Base-by-base conservation (phyloP, 441 rosid species). In the Hypseocharis bilobata region DNA sequence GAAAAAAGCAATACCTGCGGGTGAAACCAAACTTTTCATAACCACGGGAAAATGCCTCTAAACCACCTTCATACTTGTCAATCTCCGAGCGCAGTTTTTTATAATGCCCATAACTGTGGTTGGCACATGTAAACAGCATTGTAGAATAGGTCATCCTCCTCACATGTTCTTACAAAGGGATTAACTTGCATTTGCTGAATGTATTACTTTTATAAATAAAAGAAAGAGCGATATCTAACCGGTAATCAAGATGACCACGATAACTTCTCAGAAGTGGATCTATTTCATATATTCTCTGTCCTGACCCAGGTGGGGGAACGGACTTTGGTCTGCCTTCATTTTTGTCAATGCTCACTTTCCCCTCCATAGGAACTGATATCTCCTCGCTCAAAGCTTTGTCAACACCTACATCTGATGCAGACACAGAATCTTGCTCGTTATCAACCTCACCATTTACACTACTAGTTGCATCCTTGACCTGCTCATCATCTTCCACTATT, bases 41-140 rank as follows among this genome's bases (percentile, higher is more conserved):
- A 66, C 97, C 97, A 45, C 92, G 94, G 80, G 99, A 91, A 78
- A 93, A 91, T 22, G 71, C 85, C 75, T 87, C 99, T 74, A 93
- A 66, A 70, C 97, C 96, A 72, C 96, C 97, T 78, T 93, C 99
- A 75, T 72, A 68, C 75, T 79, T 83, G 77, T 87, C 89, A 73
- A 93, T 87, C 72, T 77, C 88, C 49, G 77, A 86, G n/a, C 89
- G 85, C 70, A 88, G 45, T 81, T 77, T 87, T 81, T 29, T 84
- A 82, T 91, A 93, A 56, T 78, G 84, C 54, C 73, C 75, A 76
- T 82, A 93, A 59, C 97, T 93, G 78, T 66, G 71, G 63, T 74
- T 56, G 11, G 51, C 6, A 28, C 10, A 32, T 16, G 4, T 32
- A 19, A 16, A 58, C 34, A 56, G 40, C 36, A 65, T 16, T 17